Percentiles rank a stretch among this genome's conserved stretches.
Evolutionary conservation across 495 filamentous ascomycete species (phyloP).

Genomic region (Aspergillus kassunensis): DNA sequence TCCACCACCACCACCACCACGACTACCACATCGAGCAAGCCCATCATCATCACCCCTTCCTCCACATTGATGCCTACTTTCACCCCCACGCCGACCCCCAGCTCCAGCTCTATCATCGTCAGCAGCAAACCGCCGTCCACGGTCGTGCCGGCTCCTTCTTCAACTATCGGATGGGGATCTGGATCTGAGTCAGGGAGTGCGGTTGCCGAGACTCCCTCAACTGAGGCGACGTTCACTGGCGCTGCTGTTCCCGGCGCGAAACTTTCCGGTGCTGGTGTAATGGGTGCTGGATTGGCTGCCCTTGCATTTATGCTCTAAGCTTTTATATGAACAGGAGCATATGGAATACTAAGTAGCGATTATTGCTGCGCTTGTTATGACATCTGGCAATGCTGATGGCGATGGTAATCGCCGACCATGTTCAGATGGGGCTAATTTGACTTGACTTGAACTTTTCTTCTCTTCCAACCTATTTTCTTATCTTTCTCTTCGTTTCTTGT

Average conservation of each 20-base stretch:
- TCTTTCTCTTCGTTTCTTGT: no score
- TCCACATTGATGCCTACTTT: slow-evolving; percentile 13
- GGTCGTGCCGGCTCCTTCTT: slow-evolving; percentile 16
- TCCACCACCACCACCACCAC: slow-evolving; percentile 7
- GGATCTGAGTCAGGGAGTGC: slow-evolving; percentile 17
- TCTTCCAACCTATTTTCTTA: no score
- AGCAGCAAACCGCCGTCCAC: slow-evolving; percentile 22
- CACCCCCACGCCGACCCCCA: slow-evolving; percentile 22
- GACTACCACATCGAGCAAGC: slow-evolving; percentile 7
- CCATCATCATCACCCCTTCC: slow-evolving; percentile 11
- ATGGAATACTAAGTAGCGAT: no score
- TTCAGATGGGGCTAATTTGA: no score
- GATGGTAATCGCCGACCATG: neutral
- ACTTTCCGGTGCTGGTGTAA: slow-evolving; percentile 33
- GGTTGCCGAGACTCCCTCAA: slow-evolving; percentile 18
- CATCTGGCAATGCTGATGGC: neutral
- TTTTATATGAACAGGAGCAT: no score
- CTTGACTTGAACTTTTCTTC: no score
- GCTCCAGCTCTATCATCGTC: slow-evolving; percentile 5
- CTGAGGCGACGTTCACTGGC: slow-evolving; percentile 21
- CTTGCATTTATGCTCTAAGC: slow-evolving; percentile 40
- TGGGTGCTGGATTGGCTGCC: slow-evolving; percentile 37
- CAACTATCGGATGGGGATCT: slow-evolving; percentile 3
- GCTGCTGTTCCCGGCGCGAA: slow-evolving; percentile 30
- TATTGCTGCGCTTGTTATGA: no score